phyloP scores from a whole-genome alignment of 2,329 filamentous ascomycete species.

The Leptosphaerulina australis region DNA sequence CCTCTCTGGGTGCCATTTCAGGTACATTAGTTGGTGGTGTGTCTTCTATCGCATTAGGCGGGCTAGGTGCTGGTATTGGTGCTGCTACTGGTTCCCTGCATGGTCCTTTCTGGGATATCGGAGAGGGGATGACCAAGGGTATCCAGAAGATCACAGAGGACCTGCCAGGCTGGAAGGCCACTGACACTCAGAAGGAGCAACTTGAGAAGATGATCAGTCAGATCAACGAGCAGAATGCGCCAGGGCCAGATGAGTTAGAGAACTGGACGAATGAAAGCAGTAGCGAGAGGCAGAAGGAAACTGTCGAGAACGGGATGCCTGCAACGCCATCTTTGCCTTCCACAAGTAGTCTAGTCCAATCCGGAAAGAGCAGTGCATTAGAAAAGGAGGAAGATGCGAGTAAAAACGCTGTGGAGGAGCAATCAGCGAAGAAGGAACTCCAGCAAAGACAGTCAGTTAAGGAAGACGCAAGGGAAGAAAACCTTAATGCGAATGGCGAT shows the following conservation, averaged over 20 bases:
- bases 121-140: conserved; percentile 24
- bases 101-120: conserved; percentile 23
- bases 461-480: neutral
- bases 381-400: neutral
- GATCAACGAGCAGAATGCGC: conserved; percentile 25
- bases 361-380: neutral
- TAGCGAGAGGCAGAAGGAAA: conserved; percentile 14
- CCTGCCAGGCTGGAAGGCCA: conserved; percentile 25
- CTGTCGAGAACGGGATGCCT: conserved; percentile 17
- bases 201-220: conserved; percentile 31
- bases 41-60: conserved; percentile 26
- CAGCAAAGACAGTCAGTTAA: neutral
- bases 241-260: conserved; percentile 24
- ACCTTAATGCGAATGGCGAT: neutral
- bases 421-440: neutral
- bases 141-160: conserved; percentile 25
- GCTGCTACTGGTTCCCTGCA: conserved; percentile 26
- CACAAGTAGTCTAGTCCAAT: neutral
- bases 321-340: conserved; percentile 19
- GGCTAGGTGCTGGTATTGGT: conserved; percentile 28
- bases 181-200: conserved; percentile 26
- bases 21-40: conserved; percentile 31
- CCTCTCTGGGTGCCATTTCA: conserved; percentile 26
- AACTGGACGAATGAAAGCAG: conserved; percentile 21
- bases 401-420: too few species aligned